phyloP scores from a whole-genome alignment of 352 stramenopile genomes.

The Achlya hypogyna region DNA sequence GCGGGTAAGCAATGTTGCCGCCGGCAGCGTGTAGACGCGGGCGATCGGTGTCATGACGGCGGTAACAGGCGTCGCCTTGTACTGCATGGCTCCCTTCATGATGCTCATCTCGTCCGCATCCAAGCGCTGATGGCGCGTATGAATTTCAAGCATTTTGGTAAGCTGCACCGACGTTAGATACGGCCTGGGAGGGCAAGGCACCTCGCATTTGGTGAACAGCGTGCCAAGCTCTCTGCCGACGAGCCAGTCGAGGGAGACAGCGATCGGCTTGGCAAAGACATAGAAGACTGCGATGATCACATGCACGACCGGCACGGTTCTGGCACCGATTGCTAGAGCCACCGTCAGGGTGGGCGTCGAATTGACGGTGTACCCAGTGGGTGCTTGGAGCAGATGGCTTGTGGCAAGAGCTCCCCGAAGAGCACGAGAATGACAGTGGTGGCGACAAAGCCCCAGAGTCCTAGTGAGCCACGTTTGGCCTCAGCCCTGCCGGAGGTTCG shows the following conservation, averaged over 20 bases:
- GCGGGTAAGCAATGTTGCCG: conserved; percentile 48
- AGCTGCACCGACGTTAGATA: conserved; percentile 58
- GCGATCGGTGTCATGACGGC: conserved; percentile 91
- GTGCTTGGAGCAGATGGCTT: conserved; percentile 90
- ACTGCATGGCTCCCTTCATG: conserved; percentile 84
- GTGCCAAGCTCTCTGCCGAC: conserved; percentile 93
- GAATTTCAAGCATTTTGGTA: conserved; percentile 94
- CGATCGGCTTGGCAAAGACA: conserved; percentile 85
- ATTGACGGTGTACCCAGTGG: conserved; percentile 40
- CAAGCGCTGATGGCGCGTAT: conserved; percentile 86
- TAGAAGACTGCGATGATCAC: conserved; percentile 88
- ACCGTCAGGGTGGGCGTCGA: not conserved
- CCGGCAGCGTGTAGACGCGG: conserved; percentile 61
- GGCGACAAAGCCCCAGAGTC: conserved; percentile 86
- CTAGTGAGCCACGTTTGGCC: conserved; percentile 21
- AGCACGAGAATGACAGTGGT: conserved; percentile 94
- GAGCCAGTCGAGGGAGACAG: conserved; percentile 79
- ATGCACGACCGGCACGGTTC: conserved; percentile 84
- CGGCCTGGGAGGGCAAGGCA: not conserved
- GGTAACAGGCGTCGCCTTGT: conserved; percentile 63
- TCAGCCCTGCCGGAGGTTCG: conserved; percentile 8
- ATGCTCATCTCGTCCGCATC: conserved; percentile 93
- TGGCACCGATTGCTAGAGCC: conserved; percentile 33
- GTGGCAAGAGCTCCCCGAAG: conserved; percentile 90
- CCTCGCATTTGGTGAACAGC: conserved; percentile 83